These are phyloP conservation scores for Calocybe cyanea DNA, from an alignment of 768 basidiomycete genomes.

Conservation along the genomic window DNA sequence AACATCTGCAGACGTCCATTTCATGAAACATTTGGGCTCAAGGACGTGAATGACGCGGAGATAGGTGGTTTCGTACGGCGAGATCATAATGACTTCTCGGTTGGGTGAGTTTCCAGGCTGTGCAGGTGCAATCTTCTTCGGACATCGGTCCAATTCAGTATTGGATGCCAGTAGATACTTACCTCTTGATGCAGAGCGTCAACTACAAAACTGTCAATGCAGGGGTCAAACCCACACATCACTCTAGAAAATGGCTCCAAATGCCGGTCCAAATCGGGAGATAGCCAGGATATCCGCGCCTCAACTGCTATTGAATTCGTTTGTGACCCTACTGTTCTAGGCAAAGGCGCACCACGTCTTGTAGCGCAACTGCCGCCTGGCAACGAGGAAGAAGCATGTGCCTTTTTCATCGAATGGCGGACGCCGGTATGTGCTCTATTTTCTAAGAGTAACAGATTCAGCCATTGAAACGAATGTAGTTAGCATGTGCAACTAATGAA, in stretches of 20 bases:
- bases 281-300: slow-evolving; percentile 36
- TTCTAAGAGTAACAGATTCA: not conserved
- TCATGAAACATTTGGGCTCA: slow-evolving; percentile 56
- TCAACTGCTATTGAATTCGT: slow-evolving; percentile 74
- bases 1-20: slow-evolving; percentile 61
- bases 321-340: slow-evolving; percentile 65
- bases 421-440: slow-evolving; percentile 55
- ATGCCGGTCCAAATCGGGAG: slow-evolving; percentile 46
- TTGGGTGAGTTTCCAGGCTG: slow-evolving; percentile 66
- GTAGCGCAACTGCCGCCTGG: slow-evolving; percentile 66
- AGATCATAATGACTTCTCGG: slow-evolving; percentile 64
- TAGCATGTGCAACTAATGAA: slow-evolving; percentile 70
- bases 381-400: slow-evolving; percentile 63
- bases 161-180: not conserved
- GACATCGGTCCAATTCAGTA: too few relatives aligned
- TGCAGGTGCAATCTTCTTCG: too few relatives aligned
- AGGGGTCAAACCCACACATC: slow-evolving; percentile 51
- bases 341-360: slow-evolving; percentile 49
- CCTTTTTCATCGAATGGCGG: slow-evolving; percentile 81
- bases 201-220: slow-evolving; percentile 61
- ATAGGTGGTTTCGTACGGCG: slow-evolving; percentile 62
- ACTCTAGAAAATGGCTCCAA: slow-evolving; percentile 59
- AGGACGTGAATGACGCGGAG: slow-evolving; percentile 45
- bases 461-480: slow-evolving; percentile 30
- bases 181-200: slow-evolving; percentile 28